Conservation (phyloP, 495 filamentous ascomycete species). For the Penicillium pulvis region DNA sequence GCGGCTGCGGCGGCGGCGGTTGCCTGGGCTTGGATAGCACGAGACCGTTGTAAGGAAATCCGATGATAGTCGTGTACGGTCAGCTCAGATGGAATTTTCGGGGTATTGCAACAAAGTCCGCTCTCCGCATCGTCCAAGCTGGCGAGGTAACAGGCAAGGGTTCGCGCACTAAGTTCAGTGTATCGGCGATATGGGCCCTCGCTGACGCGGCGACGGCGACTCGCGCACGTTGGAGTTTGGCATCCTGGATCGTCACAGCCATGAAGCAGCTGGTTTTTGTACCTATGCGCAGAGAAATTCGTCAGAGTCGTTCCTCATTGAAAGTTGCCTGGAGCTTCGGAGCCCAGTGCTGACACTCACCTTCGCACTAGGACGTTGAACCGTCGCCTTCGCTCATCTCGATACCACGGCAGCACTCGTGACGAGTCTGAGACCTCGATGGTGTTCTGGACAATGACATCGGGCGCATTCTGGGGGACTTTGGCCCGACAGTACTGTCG, state of each 20-base stretch:
- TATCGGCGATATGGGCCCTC: constrained; percentile 74
- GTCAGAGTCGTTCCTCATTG: not conserved
- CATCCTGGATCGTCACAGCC: constrained; percentile 75
- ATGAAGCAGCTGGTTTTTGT: constrained; percentile 78
- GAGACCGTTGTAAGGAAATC: constrained; percentile 34
- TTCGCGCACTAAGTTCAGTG: constrained; percentile 68
- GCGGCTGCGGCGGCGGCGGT: constrained; percentile 7
- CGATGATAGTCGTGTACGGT: constrained; percentile 29
- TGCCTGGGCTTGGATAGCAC: constrained; percentile 24
- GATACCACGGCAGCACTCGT: constrained; percentile 48
- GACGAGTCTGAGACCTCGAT: constrained; percentile 49
- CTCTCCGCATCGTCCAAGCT: constrained; percentile 75
- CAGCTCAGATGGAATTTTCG: constrained; percentile 37
- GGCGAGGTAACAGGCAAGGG: constrained; percentile 76
- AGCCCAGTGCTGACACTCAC: constrained; percentile 32
- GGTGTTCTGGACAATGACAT: constrained; percentile 50
- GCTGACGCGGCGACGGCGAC: constrained; percentile 65
- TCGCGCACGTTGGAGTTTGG: constrained; percentile 78
- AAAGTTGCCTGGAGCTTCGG: not conserved
- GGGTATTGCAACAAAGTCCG: constrained; percentile 66
- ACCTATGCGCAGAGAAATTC: constrained; percentile 49
- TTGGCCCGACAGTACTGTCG: constrained; percentile 41
- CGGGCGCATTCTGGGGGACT: constrained; percentile 51
- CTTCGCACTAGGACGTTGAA: constrained; percentile 56
- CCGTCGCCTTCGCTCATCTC: constrained; percentile 52